Evolutionary conservation across 2,329 filamentous ascomycete species (phyloP).

Genomic region (Calonectria ilicicola): DNA sequence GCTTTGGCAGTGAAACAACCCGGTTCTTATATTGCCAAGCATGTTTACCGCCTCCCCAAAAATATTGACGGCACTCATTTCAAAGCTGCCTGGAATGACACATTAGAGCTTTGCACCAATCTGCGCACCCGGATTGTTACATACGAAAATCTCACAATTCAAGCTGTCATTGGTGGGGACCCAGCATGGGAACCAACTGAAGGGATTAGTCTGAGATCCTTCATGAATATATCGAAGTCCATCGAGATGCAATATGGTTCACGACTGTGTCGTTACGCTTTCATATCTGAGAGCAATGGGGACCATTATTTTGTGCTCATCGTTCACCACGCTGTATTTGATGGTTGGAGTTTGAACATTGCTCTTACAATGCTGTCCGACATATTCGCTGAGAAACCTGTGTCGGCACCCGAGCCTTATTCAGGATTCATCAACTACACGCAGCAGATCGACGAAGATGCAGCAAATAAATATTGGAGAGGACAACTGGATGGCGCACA

Average conservation of each 20-base stretch:
- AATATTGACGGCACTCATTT: neutral
- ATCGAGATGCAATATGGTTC: constrained; percentile 4
- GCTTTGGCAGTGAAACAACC: constrained; percentile 22
- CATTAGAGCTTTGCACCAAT: neutral
- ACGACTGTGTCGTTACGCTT: neutral
- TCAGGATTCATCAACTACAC: constrained; percentile 2
- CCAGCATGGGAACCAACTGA: neutral
- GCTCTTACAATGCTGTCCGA: neutral
- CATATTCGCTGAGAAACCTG: neutral
- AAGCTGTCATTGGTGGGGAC: neutral
- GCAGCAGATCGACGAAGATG: neutral
- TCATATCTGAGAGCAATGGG: neutral
- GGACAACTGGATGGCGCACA: neutral
- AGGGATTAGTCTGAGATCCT: neutral
- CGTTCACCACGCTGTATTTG: constrained; percentile 39
- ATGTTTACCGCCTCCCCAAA: neutral
- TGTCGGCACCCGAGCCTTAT: neutral
- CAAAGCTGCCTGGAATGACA: neutral
- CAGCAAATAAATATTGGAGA: neutral
- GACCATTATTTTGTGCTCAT: constrained; percentile 20
- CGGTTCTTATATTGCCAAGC: constrained; percentile 23
- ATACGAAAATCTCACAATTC: neutral
- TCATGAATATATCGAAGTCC: neutral
- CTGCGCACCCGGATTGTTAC: constrained; percentile 1
- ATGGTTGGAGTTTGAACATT: constrained; percentile 37